Evolutionary conservation across 345 rosid species (phyloP).

Genomic region (Carallia brachiata): DNA sequence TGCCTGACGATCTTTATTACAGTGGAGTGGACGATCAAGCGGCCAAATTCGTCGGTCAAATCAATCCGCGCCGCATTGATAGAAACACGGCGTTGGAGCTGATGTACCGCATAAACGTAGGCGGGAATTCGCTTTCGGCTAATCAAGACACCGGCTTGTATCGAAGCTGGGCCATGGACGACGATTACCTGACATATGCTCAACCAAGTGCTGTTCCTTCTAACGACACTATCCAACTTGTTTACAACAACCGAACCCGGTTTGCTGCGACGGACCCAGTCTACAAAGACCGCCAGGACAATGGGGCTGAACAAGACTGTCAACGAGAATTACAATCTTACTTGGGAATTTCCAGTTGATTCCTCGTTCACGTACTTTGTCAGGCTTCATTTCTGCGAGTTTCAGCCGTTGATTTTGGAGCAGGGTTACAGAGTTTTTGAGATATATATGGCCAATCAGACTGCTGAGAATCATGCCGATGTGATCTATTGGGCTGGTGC

Average conservation of each 20-base stretch:
- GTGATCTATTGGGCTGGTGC: background rate
- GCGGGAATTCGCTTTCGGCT: accelerated
- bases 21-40: too few relatives aligned
- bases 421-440: conserved; percentile 15
- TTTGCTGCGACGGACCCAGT: conserved; percentile 23
- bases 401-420: background rate
- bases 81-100: conserved; percentile 22
- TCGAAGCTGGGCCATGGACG: conserved; percentile 17
- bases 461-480: background rate
- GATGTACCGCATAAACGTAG: conserved; percentile 34
- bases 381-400: conserved; percentile 41
- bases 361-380: conserved; percentile 22
- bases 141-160: conserved; percentile 24
- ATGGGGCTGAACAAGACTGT: conserved; percentile 10
- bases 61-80: background rate
- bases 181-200: background rate
- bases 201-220: accelerated
- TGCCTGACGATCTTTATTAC: conserved; percentile 31
- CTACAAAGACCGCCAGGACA: background rate
- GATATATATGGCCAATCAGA: conserved; percentile 1
- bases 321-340: conserved; percentile 22
- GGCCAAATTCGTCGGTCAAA: conserved; percentile 16
- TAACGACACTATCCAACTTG: background rate
- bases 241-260: background rate
- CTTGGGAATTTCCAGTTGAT: conserved; percentile 35